Conservation (phyloP, 495 filamentous ascomycete genomes). For the Hypoxylon trugodes region DNA sequence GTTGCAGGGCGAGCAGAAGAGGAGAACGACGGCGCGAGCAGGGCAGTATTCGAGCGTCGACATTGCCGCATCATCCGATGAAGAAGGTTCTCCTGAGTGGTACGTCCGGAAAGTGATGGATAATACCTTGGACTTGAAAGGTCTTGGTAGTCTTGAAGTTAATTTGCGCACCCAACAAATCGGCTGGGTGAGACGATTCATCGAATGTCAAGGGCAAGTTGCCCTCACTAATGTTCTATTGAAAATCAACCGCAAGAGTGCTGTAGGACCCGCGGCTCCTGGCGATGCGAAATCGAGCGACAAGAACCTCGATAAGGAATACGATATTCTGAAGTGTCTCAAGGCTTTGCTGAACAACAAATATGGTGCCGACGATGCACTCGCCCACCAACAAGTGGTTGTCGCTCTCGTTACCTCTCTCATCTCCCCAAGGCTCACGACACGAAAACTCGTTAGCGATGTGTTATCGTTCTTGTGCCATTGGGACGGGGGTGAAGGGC, state of each 20-base stretch:
- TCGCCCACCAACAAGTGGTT: constrained; percentile 87
- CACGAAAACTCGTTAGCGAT: constrained; percentile 94
- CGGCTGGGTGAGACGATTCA: constrained; percentile 95
- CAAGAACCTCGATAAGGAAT: constrained; percentile 92
- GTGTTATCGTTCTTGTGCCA: constrained; percentile 97
- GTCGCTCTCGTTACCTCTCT: constrained; percentile 87
- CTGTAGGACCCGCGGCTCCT: constrained; percentile 73
- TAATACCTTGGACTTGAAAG: constrained; percentile 89
- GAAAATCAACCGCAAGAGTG: constrained; percentile 90
- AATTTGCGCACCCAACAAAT: constrained; percentile 96
- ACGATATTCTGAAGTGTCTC: constrained; percentile 96
- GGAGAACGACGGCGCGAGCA: constrained; percentile 74
- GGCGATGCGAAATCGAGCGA: constrained; percentile 70
- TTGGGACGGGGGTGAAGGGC: constrained; percentile 94
- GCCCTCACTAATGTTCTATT: constrained; percentile 91
- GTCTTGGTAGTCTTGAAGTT: constrained; percentile 89
- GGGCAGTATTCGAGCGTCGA: constrained; percentile 64
- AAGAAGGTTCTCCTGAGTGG: constrained; percentile 97
- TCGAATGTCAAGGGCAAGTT: constrained; percentile 97
- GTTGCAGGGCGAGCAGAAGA: constrained; percentile 92
- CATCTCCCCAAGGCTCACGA: constrained; percentile 87
- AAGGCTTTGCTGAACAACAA: constrained; percentile 99
- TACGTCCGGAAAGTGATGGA: constrained; percentile 98
- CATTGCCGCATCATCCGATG: constrained; percentile 78
- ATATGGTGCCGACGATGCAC: constrained; percentile 96